Conservation (phyloP, 768 basidiomycete species). For the Punctularia strigosozonata region DNA sequence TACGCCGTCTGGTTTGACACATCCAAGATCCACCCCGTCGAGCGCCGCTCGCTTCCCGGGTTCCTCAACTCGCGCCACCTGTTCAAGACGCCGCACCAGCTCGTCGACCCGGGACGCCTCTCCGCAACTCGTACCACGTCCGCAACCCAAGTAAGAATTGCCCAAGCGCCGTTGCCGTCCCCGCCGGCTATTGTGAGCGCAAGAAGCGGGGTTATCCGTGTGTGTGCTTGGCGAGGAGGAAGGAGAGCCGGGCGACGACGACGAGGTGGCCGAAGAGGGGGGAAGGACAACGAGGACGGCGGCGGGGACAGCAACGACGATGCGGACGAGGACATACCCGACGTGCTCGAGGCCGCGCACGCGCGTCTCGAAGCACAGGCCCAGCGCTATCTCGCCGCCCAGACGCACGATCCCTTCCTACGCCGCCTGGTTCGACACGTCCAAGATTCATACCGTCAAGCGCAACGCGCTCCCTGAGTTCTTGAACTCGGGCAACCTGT, state of each 20-base stretch:
- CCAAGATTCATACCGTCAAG: constrained; percentile 87
- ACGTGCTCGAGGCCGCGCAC: constrained; percentile 71
- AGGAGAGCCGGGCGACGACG: constrained; percentile 37
- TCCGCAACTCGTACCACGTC: too few relatives aligned
- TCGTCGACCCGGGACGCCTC: too few relatives aligned
- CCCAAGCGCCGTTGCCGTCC: too few relatives aligned
- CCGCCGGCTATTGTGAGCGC: too few relatives aligned
- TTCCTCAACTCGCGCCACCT: too few relatives aligned
- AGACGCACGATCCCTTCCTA: constrained; percentile 98
- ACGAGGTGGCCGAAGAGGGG: constrained; percentile 60
- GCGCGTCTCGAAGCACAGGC: constrained; percentile 76
- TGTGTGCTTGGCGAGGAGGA: too few relatives aligned
- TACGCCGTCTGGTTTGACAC: too few relatives aligned
- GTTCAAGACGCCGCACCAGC: too few relatives aligned
- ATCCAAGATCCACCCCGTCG: too few relatives aligned
- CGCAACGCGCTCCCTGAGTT: constrained; percentile 91
- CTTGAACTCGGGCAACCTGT: constrained; percentile 90
- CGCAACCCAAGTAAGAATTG: too few relatives aligned
- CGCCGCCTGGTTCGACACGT: constrained; percentile 96
- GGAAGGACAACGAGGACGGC: constrained; percentile 73
- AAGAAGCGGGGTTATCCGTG: too few relatives aligned
- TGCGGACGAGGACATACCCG: constrained; percentile 78
- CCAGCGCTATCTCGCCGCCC: constrained; percentile 89
- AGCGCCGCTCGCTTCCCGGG: too few relatives aligned
- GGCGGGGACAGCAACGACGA: constrained; percentile 71